Evolutionary conservation across 805 yeast species (phyloP), one percentile per base, ranked within the genome.

Genomic region (Metschnikowia hibisci): DNA sequence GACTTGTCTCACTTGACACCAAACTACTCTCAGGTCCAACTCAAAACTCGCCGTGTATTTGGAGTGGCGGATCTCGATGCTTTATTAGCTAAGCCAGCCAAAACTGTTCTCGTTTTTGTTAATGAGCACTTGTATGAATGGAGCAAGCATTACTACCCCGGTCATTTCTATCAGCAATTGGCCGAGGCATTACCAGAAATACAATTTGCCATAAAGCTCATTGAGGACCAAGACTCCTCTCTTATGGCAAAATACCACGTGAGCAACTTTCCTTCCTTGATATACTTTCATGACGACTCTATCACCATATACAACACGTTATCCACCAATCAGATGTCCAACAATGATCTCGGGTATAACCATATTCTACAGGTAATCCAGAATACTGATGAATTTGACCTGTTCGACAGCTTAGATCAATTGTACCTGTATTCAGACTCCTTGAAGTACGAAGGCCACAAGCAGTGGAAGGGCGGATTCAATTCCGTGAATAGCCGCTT

Each of bases 141-240:
- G 73, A 46, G 49, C 25, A 56, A 58, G n/a, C 58, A 55, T 43
- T 47, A 57, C 28, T 57, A 53, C 35, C 72, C 72, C 3, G 41
- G 51, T 4, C 75, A 70, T 44, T 66, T 62, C 42, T 63, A 55
- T 46, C 71, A 66, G 43, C 41, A 41, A 37, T 42, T 65, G n/a
- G 60, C 67, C 10, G 22, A 23, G 14, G 32, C 47, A 30, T 18
- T 30, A 23, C 32, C 48, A 9, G 15, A 45, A 28, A 32, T 60
- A 3, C 37, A 45, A 10, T 63, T 66, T 47, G 60, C 56, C 1
- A 32, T 66, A 3, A 58, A 60, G 2, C 64, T 62, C 40, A 45
- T 58, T 10, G 62, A 57, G 20, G 46, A 53, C 7, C 50, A 49
- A 11, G 55, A 43, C 14, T 47, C 50, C 6, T 55, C 56, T 0